Evolutionary conservation across 441 rosid species (phyloP), one percentile per base, ranked within the genome.

Genomic region (Erysimum cheiri): DNA sequence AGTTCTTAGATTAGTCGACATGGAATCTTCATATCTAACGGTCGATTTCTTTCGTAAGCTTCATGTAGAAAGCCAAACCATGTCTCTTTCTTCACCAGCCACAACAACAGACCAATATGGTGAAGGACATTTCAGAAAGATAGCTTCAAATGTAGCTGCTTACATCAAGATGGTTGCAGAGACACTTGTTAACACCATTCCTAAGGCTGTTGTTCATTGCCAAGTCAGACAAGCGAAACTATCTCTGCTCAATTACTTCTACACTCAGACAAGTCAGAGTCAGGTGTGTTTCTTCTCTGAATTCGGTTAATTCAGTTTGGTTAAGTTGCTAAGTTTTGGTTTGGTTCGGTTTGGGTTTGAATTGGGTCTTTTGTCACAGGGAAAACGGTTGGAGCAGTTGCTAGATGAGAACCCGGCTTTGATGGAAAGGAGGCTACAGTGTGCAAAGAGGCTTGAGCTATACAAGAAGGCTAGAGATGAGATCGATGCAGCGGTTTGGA

Each of bases 391-490:
- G 53, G 83, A 77, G 2, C 78, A 71, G 54, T 67, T 93, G 77
- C 78, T 93, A 60, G 93, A 89, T 35, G 98, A 93, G 75, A 92
- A 93, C 77, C 96, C 96, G 8, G 81, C 92, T 1, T 75, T 91
- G 83, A 93, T 88, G 97, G 98, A 85, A 50, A 93, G 87, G 81
- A 89, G 97, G 77, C 77, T 64, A 15, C 85, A 93, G 58, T 83
- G 89, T 52, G 90, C 87, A 0, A 84, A 88, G 77, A 88, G 97
- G 85, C 97, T 93, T 26, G 97, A 93, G 71, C 66, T 93, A 26
- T 93, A 93, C 81, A 93, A 91, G 86, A 77, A 93, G 1, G 97
- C 95, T 0, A 84, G 95, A 80, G 98, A 93, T 40, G 98, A 93
- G 83, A 80, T 93, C 6, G 98, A 91, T 76, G 86, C 95, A 1